phyloP scores from a whole-genome alignment of 2,329 filamentous ascomycete genomes.

The Cladosporium sp. region DNA sequence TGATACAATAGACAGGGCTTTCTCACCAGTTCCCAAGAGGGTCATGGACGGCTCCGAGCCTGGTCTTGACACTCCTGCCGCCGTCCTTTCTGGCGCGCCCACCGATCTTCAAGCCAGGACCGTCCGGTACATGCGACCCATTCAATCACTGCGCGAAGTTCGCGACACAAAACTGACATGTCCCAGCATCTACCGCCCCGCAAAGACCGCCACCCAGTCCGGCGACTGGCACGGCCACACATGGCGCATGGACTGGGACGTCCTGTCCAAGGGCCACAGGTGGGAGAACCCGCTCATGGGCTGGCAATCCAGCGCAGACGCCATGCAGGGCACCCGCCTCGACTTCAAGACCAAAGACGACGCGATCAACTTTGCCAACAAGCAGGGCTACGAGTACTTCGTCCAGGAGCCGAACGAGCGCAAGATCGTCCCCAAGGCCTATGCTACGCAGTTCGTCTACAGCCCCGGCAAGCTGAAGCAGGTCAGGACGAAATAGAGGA shows the following conservation, averaged over 20 bases:
- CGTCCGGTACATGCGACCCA: constrained; percentile 65
- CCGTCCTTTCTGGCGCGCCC: constrained; percentile 85
- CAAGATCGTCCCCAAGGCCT: constrained; percentile 83
- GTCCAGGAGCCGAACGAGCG: constrained; percentile 94
- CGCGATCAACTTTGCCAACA: constrained; percentile 91
- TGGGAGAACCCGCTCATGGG: constrained; percentile 99
- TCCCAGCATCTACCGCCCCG: constrained; percentile 78
- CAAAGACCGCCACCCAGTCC: constrained; percentile 96
- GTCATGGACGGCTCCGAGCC: constrained; percentile 90
- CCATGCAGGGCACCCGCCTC: constrained; percentile 89
- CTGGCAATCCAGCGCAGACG: constrained; percentile 94
- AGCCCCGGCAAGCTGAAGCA: constrained; percentile 79
- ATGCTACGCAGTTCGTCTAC: constrained; percentile 95
- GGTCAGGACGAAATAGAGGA: constrained; percentile 70
- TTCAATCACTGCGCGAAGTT: background rate
- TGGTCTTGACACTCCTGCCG: constrained; percentile 69
- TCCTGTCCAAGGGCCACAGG: constrained; percentile 83
- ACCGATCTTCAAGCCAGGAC: constrained; percentile 90
- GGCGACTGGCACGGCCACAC: constrained; percentile 77
- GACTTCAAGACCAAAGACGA: constrained; percentile 93
- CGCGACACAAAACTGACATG: constrained; percentile 15
- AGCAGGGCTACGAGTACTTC: constrained; percentile 99
- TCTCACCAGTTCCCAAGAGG: constrained; percentile 83
- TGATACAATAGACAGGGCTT: constrained; percentile 56
- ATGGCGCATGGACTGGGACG: constrained; percentile 99